Percentiles rank a stretch among this genome's conserved stretches.
These are phyloP conservation scores for Cardamine resedifolia DNA, from an alignment of 345 rosid species.

Conservation along the genomic window DNA sequence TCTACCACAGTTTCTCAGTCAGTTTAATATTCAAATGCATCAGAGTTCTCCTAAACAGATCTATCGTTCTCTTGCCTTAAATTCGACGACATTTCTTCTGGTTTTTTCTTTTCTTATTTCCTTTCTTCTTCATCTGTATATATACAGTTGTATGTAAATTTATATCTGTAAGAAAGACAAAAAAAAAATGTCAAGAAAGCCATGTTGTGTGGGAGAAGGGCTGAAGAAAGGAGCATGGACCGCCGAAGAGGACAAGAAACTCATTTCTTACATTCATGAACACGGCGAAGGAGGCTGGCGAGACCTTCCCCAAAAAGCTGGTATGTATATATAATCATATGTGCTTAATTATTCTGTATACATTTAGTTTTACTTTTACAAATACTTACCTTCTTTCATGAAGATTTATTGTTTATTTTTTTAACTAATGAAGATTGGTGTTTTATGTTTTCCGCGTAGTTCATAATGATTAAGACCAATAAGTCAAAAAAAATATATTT, in stretches of 20 bases:
- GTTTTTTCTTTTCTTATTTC: background rate
- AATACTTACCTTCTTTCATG: background rate
- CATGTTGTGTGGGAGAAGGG: slow-evolving; percentile 42
- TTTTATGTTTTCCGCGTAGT: background rate
- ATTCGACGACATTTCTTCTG: slow-evolving; percentile 12
- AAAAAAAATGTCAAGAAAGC: slow-evolving; percentile 36
- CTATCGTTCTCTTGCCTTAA: slow-evolving; percentile 22
- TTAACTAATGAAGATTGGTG: background rate
- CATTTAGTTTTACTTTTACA: background rate
- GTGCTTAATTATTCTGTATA: background rate
- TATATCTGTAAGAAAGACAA: background rate
- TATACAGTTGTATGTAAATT: background rate
- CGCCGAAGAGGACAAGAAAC: slow-evolving; percentile 38
- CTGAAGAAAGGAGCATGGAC: slow-evolving; percentile 44
- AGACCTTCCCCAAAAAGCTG: slow-evolving; percentile 40
- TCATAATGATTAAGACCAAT: background rate
- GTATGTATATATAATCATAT: slow-evolving; percentile 1
- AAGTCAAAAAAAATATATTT: background rate
- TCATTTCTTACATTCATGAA: slow-evolving; percentile 34
- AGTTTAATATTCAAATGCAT: slow-evolving; percentile 35
- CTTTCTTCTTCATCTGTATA: background rate
- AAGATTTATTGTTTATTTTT: too few species aligned
- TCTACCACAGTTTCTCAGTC: slow-evolving; percentile 28
- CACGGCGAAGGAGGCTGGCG: slow-evolving; percentile 44
- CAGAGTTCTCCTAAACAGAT: slow-evolving; percentile 37